phyloP scores from a whole-genome alignment of 1,139 yeast species.

The Blastobotrys malaysiensis region DNA sequence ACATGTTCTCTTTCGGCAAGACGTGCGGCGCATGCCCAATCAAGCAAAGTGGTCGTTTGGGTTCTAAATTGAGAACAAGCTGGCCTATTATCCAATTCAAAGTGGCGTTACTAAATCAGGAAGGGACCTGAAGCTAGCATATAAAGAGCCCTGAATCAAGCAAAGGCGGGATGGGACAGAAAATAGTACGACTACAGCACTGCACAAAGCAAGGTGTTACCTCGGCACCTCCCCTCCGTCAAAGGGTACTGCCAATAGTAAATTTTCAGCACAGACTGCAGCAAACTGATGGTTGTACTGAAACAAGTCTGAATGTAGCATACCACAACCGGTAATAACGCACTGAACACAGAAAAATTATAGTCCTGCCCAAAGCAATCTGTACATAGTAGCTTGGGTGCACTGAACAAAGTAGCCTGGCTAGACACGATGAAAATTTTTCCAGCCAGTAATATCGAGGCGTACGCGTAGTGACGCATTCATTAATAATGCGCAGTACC shows the following conservation, averaged over 20 bases:
- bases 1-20: neutral
- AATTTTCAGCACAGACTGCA: neutral
- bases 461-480: neutral
- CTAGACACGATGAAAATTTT: neutral
- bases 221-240: neutral
- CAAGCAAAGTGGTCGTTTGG: neutral
- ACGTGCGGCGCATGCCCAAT: neutral
- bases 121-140: neutral
- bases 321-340: neutral
- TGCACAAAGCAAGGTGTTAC: neutral
- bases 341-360: neutral
- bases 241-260: neutral
- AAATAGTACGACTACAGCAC: neutral
- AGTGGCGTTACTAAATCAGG: neutral
- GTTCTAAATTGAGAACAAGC: neutral
- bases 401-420: neutral
- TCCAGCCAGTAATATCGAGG: neutral
- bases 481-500: neutral
- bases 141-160: neutral
- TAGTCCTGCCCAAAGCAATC: neutral
- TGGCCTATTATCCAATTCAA: neutral
- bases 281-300: neutral
- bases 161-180: neutral
- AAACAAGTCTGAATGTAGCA: neutral
- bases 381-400: neutral